These are phyloP conservation scores for Gaertneriomyces sp. DNA, from an alignment of 192 early-diverging fungal species.

Conservation along the genomic window DNA sequence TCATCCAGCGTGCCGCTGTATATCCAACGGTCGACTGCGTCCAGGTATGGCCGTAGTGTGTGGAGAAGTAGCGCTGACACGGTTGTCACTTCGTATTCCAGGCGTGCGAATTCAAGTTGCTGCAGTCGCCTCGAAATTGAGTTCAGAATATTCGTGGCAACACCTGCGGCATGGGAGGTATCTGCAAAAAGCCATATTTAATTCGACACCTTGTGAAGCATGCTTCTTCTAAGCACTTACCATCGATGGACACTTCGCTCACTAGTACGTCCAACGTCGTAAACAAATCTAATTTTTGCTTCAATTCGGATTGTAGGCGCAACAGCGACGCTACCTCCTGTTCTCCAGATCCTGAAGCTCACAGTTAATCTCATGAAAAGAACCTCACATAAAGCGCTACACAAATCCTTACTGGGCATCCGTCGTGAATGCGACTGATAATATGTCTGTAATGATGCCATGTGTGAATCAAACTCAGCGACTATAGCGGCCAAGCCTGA, in stretches of 20 bases:
- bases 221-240: too few species aligned
- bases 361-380: not conserved
- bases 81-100: not conserved
- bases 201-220: too few species aligned
- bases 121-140: too few species aligned
- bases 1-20: constrained; percentile 20
- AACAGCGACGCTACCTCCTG: constrained; percentile 7
- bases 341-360: not conserved
- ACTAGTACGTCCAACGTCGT: too few species aligned
- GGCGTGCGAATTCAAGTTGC: not conserved
- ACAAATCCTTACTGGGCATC: not conserved
- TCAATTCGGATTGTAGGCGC: constrained; percentile 1
- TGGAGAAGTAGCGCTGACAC: not conserved
- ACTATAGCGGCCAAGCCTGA: not conserved
- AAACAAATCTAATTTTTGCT: not conserved
- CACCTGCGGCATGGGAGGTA: too few species aligned
- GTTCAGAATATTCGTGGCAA: too few species aligned
- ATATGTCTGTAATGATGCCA: not conserved
- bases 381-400: not conserved
- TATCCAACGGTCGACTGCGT: constrained; percentile 13
- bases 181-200: too few species aligned
- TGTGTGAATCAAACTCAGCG: not conserved
- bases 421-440: not conserved
- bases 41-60: constrained; percentile 13
- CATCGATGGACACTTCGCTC: too few species aligned